Conservation (phyloP, 2,329 filamentous ascomycete genomes). For the Fusarium sp. region DNA sequence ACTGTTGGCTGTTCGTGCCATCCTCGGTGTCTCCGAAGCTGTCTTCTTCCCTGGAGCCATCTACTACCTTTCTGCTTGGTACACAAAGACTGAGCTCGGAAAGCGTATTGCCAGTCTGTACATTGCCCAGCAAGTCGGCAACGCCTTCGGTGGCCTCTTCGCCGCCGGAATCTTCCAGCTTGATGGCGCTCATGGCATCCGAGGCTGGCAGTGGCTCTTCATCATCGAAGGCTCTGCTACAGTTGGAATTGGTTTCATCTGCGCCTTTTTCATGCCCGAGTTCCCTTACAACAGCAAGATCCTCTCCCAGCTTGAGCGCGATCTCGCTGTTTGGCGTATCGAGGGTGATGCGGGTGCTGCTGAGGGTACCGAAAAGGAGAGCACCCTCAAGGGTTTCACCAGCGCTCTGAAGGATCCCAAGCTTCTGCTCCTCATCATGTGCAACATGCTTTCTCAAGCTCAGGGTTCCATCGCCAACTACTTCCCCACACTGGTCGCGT, state of each 20-base stretch:
- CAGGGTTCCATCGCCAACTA: conserved; percentile 50
- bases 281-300: conserved; percentile 55
- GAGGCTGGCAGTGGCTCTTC: conserved; percentile 46
- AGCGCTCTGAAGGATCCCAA: conserved; percentile 51
- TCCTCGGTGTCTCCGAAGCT: conserved; percentile 65
- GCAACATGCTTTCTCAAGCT: conserved; percentile 54
- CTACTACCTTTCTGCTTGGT: conserved; percentile 55
- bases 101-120: conserved; percentile 47
- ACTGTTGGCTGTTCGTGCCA: conserved; percentile 51
- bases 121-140: conserved; percentile 43
- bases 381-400: conserved; percentile 41
- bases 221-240: conserved; percentile 42
- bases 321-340: conserved; percentile 50
- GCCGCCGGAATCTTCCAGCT: conserved; percentile 49
- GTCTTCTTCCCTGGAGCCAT: conserved; percentile 63
- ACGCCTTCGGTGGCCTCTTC: conserved; percentile 51
- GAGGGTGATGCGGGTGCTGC: conserved; percentile 53
- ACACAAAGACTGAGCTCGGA: conserved; percentile 53
- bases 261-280: conserved; percentile 52
- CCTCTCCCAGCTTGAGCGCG: conserved; percentile 43
- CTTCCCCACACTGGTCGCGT: conserved; percentile 48
- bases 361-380: conserved; percentile 51
- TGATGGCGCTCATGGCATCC: conserved; percentile 41
- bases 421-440: conserved; percentile 52
- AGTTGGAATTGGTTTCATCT: conserved; percentile 36